Evolutionary conservation across 768 basidiomycete species (phyloP).

Genomic region (Suillus subluteus): DNA sequence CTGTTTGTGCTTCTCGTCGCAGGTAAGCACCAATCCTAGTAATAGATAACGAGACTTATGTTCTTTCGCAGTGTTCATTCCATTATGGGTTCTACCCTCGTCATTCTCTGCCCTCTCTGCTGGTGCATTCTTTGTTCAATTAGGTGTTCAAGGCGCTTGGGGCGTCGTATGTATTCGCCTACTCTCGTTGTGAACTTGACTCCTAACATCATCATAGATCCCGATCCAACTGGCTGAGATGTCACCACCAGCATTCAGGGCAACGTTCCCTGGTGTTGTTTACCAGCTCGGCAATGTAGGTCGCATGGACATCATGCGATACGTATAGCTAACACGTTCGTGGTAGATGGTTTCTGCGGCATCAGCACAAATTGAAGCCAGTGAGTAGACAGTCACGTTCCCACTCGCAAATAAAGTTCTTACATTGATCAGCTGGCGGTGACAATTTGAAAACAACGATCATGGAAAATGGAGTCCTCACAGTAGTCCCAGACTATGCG

Average conservation of each 20-base stretch:
- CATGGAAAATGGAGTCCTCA: slow-evolving; percentile 41
- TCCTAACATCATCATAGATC: slow-evolving; percentile 35
- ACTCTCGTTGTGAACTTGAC: not conserved
- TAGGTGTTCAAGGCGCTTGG: slow-evolving; percentile 92
- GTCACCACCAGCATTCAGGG: slow-evolving; percentile 87
- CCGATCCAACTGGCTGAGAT: slow-evolving; percentile 85
- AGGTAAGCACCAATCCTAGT: slow-evolving; percentile 24
- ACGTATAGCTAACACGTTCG: not conserved
- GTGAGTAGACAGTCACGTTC: slow-evolving; percentile 36
- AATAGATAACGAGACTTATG: slow-evolving; percentile 2
- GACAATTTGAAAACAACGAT: slow-evolving; percentile 57
- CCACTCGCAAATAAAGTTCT: not conserved
- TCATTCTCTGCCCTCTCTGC: slow-evolving; percentile 72
- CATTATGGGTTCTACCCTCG: slow-evolving; percentile 82
- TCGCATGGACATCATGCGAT: slow-evolving; percentile 1
- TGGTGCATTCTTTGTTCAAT: slow-evolving; percentile 85
- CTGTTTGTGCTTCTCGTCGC: slow-evolving; percentile 58
- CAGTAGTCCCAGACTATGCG: slow-evolving; percentile 66
- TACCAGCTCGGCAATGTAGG: slow-evolving; percentile 79
- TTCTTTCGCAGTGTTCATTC: slow-evolving; percentile 53
- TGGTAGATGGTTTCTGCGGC: slow-evolving; percentile 67
- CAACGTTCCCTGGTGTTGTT: slow-evolving; percentile 83
- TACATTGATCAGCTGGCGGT: slow-evolving; percentile 57
- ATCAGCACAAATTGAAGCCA: slow-evolving; percentile 80
- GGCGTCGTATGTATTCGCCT: slow-evolving; percentile 61